Evolutionary conservation across 2,329 filamentous ascomycete genomes (phyloP).

Genomic region (Diatrype stigma): DNA sequence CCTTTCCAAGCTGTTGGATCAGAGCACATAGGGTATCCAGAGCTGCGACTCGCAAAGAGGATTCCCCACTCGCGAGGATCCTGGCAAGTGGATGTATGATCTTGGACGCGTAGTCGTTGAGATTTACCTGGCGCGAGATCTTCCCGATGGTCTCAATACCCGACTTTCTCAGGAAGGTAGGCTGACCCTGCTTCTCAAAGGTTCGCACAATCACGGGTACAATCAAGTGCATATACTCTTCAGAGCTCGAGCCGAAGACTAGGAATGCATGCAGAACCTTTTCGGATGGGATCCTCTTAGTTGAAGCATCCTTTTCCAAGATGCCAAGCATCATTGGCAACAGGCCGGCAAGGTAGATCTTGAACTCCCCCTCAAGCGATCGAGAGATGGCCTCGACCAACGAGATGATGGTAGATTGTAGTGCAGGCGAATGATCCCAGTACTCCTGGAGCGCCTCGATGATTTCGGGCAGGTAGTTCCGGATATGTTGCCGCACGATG

Average conservation of each 20-base stretch:
- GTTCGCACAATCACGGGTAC: slow-evolving; percentile 92
- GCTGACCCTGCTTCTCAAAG: slow-evolving; percentile 85
- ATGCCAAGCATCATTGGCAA: slow-evolving; percentile 92
- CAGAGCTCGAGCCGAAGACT: slow-evolving; percentile 90
- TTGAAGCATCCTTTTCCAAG: slow-evolving; percentile 77
- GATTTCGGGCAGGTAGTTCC: slow-evolving; percentile 83
- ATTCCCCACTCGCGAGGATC: slow-evolving; percentile 70
- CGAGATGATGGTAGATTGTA: slow-evolving; percentile 87
- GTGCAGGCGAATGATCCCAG: slow-evolving; percentile 74
- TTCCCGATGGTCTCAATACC: slow-evolving; percentile 95
- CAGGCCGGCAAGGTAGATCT: slow-evolving; percentile 85
- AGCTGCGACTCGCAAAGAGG: slow-evolving; percentile 71
- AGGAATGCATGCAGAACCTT: slow-evolving; percentile 91
- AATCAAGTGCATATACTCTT: slow-evolving; percentile 99
- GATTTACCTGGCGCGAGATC: slow-evolving; percentile 91
- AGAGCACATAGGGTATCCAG: slow-evolving; percentile 92
- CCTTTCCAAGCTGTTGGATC: slow-evolving; percentile 92
- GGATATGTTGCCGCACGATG: slow-evolving; percentile 94
- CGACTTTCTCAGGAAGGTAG: slow-evolving; percentile 72
- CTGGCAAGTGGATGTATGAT: slow-evolving; percentile 92
- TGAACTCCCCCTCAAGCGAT: slow-evolving; percentile 95
- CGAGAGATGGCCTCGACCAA: slow-evolving; percentile 91
- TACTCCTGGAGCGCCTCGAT: slow-evolving; percentile 83
- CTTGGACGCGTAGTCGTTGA: slow-evolving; percentile 93
- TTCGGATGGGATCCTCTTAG: slow-evolving; percentile 77